Conservation (phyloP, 2,329 filamentous ascomycete genomes). For the Fusarium graminum region DNA sequence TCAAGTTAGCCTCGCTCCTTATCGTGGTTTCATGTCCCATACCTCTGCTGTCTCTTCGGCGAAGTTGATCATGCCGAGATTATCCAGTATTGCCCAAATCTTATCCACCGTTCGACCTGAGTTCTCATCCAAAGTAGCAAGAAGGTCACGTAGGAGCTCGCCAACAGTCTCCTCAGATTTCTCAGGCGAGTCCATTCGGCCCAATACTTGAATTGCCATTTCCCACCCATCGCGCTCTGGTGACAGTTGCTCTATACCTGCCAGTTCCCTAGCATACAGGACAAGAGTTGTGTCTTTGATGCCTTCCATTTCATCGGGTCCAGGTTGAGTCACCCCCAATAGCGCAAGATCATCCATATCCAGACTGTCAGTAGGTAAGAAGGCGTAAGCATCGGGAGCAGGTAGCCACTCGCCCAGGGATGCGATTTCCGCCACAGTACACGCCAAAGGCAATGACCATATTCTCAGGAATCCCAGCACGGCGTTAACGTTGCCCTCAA, state of each 20-base stretch:
- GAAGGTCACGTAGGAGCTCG: conserved; percentile 74
- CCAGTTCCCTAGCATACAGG: conserved; percentile 78
- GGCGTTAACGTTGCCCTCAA: conserved; percentile 85
- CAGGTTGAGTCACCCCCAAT: conserved; percentile 73
- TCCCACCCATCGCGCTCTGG: conserved; percentile 83
- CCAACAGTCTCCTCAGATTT: conserved; percentile 80
- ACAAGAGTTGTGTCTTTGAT: conserved; percentile 84
- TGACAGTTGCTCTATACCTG: conserved; percentile 66
- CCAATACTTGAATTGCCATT: conserved; percentile 84
- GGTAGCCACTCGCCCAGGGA: conserved; percentile 87
- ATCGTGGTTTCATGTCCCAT: conserved; percentile 48
- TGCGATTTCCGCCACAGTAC: conserved; percentile 85
- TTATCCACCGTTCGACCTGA: conserved; percentile 82
- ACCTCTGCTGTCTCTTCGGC: conserved; percentile 88
- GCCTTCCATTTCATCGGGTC: conserved; percentile 71
- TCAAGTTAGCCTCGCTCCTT: conserved; percentile 44
- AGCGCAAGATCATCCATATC: conserved; percentile 89
- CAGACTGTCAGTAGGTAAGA: conserved; percentile 73
- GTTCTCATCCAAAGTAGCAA: conserved; percentile 73
- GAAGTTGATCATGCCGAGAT: conserved; percentile 82
- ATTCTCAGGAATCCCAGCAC: conserved; percentile 79
- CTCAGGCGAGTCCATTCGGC: conserved; percentile 80
- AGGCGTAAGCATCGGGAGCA: conserved; percentile 53
- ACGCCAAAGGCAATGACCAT: conserved; percentile 85
- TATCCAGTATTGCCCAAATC: conserved; percentile 81